phyloP scores from a whole-genome alignment of 352 stramenopile genomes.

The Pythium phragmitis region DNA sequence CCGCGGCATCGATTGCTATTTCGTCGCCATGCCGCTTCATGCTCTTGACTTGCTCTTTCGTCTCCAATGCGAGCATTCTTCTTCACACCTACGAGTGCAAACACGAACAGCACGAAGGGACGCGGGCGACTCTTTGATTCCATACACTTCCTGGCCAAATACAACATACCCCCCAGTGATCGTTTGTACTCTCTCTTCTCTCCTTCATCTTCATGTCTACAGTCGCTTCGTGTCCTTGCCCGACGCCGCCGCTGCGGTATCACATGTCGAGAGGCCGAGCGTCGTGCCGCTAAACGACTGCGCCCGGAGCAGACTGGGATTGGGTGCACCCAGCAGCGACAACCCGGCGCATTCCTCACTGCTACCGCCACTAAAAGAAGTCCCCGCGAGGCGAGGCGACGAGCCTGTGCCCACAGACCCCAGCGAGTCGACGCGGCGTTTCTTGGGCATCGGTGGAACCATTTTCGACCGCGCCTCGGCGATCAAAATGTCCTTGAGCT shows the following conservation, averaged over 20 bases:
- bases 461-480: constrained; percentile 58
- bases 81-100: not conserved
- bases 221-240: constrained; percentile 1
- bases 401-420: not conserved
- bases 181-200: not conserved
- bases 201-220: constrained; percentile 7
- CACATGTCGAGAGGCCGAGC: not conserved
- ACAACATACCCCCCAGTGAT: no score
- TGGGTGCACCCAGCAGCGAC: constrained; percentile 14
- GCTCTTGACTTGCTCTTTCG: not conserved
- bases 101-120: constrained; percentile 18
- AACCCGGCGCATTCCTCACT: not conserved
- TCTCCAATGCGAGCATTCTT: not conserved
- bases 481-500: constrained; percentile 73
- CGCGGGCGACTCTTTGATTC: constrained; percentile 11
- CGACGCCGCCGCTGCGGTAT: not conserved
- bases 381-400: constrained; percentile 11
- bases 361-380: not conserved
- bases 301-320: constrained; percentile 15
- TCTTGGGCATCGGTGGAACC: constrained; percentile 21
- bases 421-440: constrained; percentile 23
- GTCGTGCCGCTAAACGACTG: constrained; percentile 20
- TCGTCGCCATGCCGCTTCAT: constrained; percentile 41
- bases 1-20: constrained; percentile 19
- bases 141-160: not conserved